These are phyloP conservation scores for Colletotrichum plurivorum DNA, from an alignment of 2,329 filamentous ascomycete genomes.

Conservation along the genomic window DNA sequence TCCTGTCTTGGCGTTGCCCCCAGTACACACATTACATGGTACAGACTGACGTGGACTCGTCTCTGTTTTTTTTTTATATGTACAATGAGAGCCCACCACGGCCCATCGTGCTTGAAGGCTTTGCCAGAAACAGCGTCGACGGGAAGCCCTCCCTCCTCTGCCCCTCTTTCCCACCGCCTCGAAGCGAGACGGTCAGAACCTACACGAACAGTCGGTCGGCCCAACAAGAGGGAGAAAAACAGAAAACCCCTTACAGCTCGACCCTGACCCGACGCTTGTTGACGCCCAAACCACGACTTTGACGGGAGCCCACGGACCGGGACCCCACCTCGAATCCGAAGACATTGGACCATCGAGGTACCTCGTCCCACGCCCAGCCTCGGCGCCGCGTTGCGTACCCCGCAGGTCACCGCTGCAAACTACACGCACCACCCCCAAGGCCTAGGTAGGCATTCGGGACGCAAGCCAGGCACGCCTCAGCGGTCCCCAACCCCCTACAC, in stretches of 20 bases:
- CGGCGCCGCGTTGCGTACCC: slow-evolving; percentile 21
- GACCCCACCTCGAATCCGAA: slow-evolving; percentile 30
- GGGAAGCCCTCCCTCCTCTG: background rate
- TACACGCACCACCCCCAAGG: background rate
- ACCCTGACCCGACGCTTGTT: slow-evolving; percentile 17
- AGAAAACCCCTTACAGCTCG: background rate
- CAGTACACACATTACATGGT: background rate
- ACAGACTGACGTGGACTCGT: slow-evolving; percentile 1
- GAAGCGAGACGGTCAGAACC: too few relatives aligned
- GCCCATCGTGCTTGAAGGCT: background rate
- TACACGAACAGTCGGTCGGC: too few relatives aligned
- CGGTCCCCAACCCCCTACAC: slow-evolving; percentile 6
- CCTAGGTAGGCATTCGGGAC: background rate
- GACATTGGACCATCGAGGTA: slow-evolving; percentile 23
- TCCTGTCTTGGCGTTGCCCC: slow-evolving; percentile 33
- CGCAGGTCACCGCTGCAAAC: slow-evolving; percentile 20
- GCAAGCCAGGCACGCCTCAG: slow-evolving; percentile 4
- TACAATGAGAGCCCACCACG: slow-evolving; percentile 7
- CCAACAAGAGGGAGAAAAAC: background rate
- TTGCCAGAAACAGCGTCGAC: background rate
- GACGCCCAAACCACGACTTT: slow-evolving; percentile 26
- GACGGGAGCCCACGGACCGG: slow-evolving; percentile 30
- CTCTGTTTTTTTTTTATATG: background rate
- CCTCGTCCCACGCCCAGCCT: slow-evolving; percentile 5
- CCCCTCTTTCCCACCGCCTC: slow-evolving; percentile 1